phyloP scores from a whole-genome alignment of 768 basidiomycete genomes.

The Tylopilus sp. region DNA sequence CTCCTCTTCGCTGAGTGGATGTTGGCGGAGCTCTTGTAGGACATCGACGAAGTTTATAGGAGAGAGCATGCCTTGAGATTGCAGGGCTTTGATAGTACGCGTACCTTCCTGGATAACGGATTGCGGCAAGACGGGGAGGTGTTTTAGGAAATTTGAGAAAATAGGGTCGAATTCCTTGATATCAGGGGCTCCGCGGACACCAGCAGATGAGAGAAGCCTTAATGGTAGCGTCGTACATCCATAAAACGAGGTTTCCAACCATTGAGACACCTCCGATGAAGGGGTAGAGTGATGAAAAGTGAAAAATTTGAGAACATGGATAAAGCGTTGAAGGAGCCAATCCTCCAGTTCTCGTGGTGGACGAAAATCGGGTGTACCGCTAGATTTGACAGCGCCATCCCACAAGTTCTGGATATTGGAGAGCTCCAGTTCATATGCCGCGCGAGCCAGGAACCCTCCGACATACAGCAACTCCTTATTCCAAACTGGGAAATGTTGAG shows the following conservation, averaged over 20 bases:
- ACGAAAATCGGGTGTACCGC: not conserved
- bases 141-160: not conserved
- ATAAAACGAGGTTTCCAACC: not conserved
- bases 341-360: not conserved
- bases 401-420: slow-evolving; percentile 34
- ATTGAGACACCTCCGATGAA: not conserved
- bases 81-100: slow-evolving; percentile 46
- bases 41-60: slow-evolving; percentile 50
- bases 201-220: not conserved
- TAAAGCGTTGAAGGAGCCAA: not conserved
- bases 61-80: slow-evolving; percentile 61
- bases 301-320: not conserved
- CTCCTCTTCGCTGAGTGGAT: slow-evolving; percentile 70
- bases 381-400: not conserved
- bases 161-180: not conserved
- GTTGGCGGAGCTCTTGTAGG: slow-evolving; percentile 64
- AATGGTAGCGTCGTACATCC: not conserved
- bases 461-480: slow-evolving; percentile 84
- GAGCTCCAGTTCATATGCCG: slow-evolving; percentile 83
- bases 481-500: slow-evolving; percentile 76
- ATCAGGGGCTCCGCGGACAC: not conserved
- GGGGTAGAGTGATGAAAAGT: not conserved
- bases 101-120: not conserved
- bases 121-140: not conserved
- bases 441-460: slow-evolving; percentile 78